Evolutionary conservation across 2,329 filamentous ascomycete genomes (phyloP).

Genomic region (Cytospora paraplurivora): DNA sequence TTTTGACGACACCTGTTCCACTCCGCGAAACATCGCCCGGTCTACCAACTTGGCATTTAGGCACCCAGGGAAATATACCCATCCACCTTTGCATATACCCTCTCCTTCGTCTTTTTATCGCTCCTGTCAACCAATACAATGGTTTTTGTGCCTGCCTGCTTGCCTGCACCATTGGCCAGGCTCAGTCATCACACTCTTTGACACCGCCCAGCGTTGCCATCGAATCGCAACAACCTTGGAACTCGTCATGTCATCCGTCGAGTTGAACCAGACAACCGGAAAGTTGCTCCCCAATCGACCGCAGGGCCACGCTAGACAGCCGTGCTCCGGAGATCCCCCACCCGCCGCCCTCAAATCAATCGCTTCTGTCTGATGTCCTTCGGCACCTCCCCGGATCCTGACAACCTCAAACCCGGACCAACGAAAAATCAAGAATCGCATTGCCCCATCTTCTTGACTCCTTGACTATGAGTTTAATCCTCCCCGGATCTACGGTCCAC

Average conservation of each 20-base stretch:
- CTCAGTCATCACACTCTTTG: background rate
- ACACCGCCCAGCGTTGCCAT: background rate
- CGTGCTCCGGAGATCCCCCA: conserved; percentile 21
- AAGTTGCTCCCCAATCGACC: conserved; percentile 7
- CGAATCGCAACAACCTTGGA: background rate
- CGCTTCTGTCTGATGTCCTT: conserved; percentile 24
- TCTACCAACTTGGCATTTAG: conserved; percentile 4
- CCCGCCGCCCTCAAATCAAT: conserved; percentile 27
- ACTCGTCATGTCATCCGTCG: background rate
- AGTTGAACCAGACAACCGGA: background rate
- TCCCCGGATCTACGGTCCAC: conserved; percentile 21
- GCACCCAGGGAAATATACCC: conserved; percentile 18
- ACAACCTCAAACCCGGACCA: conserved; percentile 26
- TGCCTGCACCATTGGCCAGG: background rate
- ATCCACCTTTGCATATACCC: conserved; percentile 24
- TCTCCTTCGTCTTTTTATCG: conserved; percentile 20
- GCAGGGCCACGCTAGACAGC: conserved; percentile 16
- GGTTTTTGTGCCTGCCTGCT: background rate
- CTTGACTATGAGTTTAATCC: conserved; percentile 10
- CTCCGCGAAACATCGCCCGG: conserved; percentile 24
- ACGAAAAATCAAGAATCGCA: background rate
- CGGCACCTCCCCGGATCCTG: conserved; percentile 27
- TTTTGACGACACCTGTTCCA: conserved; percentile 39
- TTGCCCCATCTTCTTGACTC: background rate
- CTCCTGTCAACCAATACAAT: conserved; percentile 18